Evolutionary conservation across 2,329 filamentous ascomycete species (phyloP).

Genomic region (Sordariomycetes sp.): DNA sequence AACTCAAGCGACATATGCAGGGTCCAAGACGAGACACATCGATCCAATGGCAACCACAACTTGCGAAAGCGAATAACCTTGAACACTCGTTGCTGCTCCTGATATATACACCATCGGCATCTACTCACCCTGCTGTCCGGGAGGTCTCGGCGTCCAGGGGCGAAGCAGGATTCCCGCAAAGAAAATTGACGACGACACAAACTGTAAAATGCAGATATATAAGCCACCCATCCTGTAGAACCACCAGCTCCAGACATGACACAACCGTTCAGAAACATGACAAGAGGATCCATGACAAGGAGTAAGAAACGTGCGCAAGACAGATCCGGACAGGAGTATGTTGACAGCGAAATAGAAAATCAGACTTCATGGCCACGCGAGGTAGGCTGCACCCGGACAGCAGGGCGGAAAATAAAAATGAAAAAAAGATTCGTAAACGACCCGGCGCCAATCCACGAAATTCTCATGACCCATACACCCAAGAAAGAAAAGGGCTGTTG

Average conservation of each 20-base stretch:
- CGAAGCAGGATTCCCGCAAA: not conserved
- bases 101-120: slow-evolving; percentile 1
- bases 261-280: not conserved
- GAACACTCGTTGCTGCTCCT: not conserved
- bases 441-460: not conserved
- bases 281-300: not conserved
- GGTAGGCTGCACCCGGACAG: slow-evolving; percentile 1
- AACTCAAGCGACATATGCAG: not conserved
- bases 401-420: not conserved
- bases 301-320: not conserved
- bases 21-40: not conserved
- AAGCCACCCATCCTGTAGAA: not conserved
- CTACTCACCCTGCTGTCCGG: slow-evolving; percentile 3
- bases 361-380: not conserved
- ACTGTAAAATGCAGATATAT: not conserved
- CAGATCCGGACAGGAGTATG: not conserved
- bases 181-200: not conserved
- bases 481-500: not conserved
- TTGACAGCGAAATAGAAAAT: not conserved
- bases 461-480: not conserved
- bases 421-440: not conserved
- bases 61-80: not conserved
- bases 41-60: not conserved
- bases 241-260: not conserved
- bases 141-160: not conserved